Evolutionary conservation across 257 asterid genomes (phyloP).

Genomic region (Solanum chiquidenum): DNA sequence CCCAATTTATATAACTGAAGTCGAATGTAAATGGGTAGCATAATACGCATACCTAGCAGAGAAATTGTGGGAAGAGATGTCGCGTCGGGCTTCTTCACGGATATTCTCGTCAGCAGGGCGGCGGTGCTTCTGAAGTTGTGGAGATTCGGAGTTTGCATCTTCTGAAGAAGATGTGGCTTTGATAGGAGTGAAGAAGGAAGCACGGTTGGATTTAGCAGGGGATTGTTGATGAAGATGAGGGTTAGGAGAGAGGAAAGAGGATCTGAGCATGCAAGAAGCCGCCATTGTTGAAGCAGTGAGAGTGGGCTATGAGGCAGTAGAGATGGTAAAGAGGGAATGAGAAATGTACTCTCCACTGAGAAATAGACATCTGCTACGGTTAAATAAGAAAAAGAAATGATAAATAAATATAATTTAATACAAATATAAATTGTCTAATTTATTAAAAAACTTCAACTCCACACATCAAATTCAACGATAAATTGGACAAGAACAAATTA

Average conservation of each 20-base stretch:
- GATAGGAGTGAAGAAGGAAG: constrained; percentile 2
- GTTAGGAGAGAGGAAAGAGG: constrained; percentile 48
- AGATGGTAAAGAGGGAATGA: not conserved
- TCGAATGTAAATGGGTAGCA: not conserved
- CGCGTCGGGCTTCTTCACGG: constrained; percentile 83
- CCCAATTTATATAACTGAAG: not conserved
- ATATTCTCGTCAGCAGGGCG: constrained; percentile 64
- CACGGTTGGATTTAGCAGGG: not conserved
- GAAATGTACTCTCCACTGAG: not conserved
- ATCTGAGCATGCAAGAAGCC: constrained; percentile 51
- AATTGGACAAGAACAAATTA: too few relatives aligned
- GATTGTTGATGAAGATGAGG: constrained; percentile 20
- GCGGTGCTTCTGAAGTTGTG: constrained; percentile 27
- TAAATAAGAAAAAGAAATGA: not conserved
- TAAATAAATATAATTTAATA: too few relatives aligned
- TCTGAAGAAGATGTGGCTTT: constrained; percentile 22
- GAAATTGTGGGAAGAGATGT: constrained; percentile 45
- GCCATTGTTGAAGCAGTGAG: constrained; percentile 31
- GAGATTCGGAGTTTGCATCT: not conserved
- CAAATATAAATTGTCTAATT: too few relatives aligned
- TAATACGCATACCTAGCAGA: constrained; percentile 39
- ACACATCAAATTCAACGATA: too few relatives aligned
- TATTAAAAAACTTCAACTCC: too few relatives aligned
- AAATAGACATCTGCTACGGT: not conserved
- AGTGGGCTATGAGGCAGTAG: not conserved